Conservation (phyloP, 2,329 filamentous ascomycete genomes). For the Fusarium sp. region DNA sequence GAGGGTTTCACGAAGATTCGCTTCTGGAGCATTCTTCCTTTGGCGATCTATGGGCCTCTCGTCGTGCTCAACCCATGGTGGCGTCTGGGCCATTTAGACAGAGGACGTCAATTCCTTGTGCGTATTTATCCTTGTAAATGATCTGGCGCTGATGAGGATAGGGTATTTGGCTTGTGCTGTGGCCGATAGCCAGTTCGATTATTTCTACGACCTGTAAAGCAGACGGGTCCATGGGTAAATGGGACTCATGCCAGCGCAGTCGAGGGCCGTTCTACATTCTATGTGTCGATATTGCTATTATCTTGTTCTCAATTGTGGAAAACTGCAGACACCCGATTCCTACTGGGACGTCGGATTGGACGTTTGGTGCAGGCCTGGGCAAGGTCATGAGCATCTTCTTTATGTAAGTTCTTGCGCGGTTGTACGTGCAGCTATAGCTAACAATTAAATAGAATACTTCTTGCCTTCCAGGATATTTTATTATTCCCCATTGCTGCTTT, state of each 20-base stretch:
- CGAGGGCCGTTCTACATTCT: slow-evolving; percentile 26
- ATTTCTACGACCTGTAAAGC: not conserved
- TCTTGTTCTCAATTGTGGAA: slow-evolving; percentile 14
- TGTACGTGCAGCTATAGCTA: too few relatives aligned
- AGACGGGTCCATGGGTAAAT: not conserved
- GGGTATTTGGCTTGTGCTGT: slow-evolving; percentile 28
- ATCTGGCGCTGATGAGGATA: fast-evolving
- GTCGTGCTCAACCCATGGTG: slow-evolving; percentile 15
- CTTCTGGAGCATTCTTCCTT: slow-evolving; percentile 15
- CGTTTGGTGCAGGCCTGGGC: slow-evolving; percentile 4
- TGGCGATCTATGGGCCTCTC: slow-evolving; percentile 3
- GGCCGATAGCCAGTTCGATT: slow-evolving; percentile 15
- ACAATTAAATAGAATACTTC: not conserved
- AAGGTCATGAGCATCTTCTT: slow-evolving; percentile 28
- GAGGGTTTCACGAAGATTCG: slow-evolving; percentile 5
- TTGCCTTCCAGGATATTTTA: not conserved
- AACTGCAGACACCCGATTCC: slow-evolving; percentile 20
- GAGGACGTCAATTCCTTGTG: slow-evolving; percentile 22
- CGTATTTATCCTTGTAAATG: fast-evolving
- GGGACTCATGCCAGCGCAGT: not conserved
- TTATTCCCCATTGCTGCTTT: slow-evolving; percentile 6
- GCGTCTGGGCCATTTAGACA: not conserved
- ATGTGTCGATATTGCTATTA: slow-evolving; percentile 10
- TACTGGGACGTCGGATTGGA: slow-evolving; percentile 8
- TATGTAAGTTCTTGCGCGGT: slow-evolving; percentile 2